Evolutionary conservation across 139 green algal species (phyloP).

Genomic region (Coelastrella sp.): DNA sequence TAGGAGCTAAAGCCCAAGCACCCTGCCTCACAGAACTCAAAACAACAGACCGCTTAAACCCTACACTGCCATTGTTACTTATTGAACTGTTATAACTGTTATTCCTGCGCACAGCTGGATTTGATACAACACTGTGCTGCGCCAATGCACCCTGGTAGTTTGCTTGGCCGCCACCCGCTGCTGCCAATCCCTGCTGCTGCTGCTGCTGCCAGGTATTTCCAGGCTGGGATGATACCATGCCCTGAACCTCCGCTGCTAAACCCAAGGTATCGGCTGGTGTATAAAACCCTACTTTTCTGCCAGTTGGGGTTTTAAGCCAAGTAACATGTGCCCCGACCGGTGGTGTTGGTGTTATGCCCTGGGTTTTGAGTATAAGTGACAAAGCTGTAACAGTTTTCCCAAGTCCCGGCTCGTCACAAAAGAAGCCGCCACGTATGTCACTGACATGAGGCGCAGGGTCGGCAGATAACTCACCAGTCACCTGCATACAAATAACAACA

Average conservation of each 20-base stretch:
- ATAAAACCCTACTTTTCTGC: constrained; percentile 26
- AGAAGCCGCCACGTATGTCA: constrained; percentile 82
- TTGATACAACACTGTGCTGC: too few species aligned
- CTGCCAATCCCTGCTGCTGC: background rate
- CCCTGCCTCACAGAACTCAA: background rate
- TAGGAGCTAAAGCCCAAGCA: constrained; percentile 8
- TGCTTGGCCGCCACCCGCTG: background rate
- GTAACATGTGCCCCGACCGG: background rate
- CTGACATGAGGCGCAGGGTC: constrained; percentile 47
- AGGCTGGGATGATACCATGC: background rate
- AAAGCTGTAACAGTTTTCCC: constrained; percentile 93
- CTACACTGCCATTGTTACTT: background rate
- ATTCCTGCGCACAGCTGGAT: too few species aligned
- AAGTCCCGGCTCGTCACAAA: constrained; percentile 95
- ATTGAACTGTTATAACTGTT: background rate
- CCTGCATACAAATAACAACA: too few species aligned
- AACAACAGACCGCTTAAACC: too few species aligned
- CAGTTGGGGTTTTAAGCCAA: background rate
- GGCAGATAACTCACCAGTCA: constrained; percentile 55
- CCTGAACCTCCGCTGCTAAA: background rate
- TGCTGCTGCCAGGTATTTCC: background rate
- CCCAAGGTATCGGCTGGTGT: background rate
- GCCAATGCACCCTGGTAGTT: background rate
- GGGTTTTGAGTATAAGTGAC: constrained; percentile 83
- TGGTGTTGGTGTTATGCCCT: constrained; percentile 14